A percentile compares a stretch with the other conserved stretches of the same genome.
Conservation (phyloP, 768 basidiomycete genomes). For the Rossbeevera mucosa region DNA sequence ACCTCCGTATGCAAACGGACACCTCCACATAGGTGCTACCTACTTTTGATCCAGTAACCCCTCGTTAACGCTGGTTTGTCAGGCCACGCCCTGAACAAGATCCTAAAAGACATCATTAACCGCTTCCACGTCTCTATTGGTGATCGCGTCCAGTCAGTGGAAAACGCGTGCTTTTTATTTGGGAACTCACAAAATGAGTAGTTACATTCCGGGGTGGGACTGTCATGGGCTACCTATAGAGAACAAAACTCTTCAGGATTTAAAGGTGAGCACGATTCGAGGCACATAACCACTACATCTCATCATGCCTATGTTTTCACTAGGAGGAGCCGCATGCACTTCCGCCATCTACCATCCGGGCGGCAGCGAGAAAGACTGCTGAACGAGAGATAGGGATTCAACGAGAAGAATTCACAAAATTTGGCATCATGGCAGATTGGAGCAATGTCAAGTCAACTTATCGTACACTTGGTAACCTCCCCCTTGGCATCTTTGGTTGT, state of each 20-base stretch:
- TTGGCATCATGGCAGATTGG: slow-evolving; percentile 96
- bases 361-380: slow-evolving; percentile 69
- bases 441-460: slow-evolving; percentile 58
- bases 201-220: slow-evolving; percentile 96
- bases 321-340: slow-evolving; percentile 56
- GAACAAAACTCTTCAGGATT: slow-evolving; percentile 79
- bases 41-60: background rate
- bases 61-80: background rate
- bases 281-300: background rate
- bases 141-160: slow-evolving; percentile 70
- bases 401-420: slow-evolving; percentile 68
- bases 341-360: slow-evolving; percentile 58
- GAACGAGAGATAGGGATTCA: slow-evolving; percentile 70
- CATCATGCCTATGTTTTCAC: background rate
- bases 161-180: background rate
- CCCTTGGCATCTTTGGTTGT: background rate
- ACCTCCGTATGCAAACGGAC: slow-evolving; percentile 95
- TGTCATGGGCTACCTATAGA: slow-evolving; percentile 98
- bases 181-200: slow-evolving; percentile 28
- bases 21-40: slow-evolving; percentile 83
- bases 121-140: slow-evolving; percentile 81
- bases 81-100: slow-evolving; percentile 97
- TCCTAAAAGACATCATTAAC: slow-evolving; percentile 93
- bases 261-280: slow-evolving; percentile 48
- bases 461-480: slow-evolving; percentile 68